Evolutionary conservation across 345 rosid genomes (phyloP).

Genomic region (Litchi chinensis): DNA sequence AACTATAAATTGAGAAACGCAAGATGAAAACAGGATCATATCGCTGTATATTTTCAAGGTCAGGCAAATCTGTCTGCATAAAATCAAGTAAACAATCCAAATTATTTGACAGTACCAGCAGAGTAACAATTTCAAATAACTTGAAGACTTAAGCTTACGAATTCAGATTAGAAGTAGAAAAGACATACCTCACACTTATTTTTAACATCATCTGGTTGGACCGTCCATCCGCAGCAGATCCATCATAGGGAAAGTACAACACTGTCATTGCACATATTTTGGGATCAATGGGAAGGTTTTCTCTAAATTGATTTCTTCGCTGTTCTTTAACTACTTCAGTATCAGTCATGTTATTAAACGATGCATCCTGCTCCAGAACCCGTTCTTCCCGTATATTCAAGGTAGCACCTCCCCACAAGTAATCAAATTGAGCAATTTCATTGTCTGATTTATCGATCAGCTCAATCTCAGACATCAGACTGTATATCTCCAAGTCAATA

Average conservation of each 20-base stretch:
- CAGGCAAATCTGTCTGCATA: constrained; percentile 44
- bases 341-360: constrained; percentile 36
- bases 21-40: constrained; percentile 90
- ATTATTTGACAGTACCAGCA: constrained; percentile 3
- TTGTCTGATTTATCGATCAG: constrained; percentile 36
- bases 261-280: constrained; percentile 69
- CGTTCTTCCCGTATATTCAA: constrained; percentile 53
- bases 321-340: constrained; percentile 50
- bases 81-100: constrained; percentile 16
- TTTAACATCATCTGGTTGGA: constrained; percentile 20
- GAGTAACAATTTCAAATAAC: constrained; percentile 4
- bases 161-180: constrained; percentile 14
- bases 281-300: constrained; percentile 80
- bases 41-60: constrained; percentile 33
- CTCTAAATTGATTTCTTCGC: constrained; percentile 65
- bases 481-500: constrained; percentile 72
- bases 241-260: constrained; percentile 65
- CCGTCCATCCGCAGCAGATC: constrained; percentile 33
- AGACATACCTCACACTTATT: constrained; percentile 26
- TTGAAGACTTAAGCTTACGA: constrained; percentile 7
- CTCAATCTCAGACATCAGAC: constrained; percentile 65
- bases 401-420: constrained; percentile 83
- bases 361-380: constrained; percentile 44
- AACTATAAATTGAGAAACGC: constrained; percentile 62
- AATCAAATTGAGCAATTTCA: constrained; percentile 52